Percentiles rank a stretch among this genome's conserved stretches.
Evolutionary conservation across 345 rosid species (phyloP).

Genomic region (Eucalyptus sp.): DNA sequence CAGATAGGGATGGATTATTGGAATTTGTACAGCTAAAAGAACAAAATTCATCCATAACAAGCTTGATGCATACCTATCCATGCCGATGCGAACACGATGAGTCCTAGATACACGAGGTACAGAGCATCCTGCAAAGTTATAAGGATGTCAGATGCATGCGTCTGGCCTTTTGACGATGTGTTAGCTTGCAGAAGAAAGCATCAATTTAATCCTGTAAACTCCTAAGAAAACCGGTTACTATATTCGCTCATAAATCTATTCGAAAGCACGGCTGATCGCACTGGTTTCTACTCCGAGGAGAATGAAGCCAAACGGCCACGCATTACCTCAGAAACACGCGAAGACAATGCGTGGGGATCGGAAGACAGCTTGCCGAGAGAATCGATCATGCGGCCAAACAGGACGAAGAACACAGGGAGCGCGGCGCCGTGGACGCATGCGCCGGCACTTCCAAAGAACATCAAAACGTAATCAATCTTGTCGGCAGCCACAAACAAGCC

Average conservation of each 20-base stretch:
- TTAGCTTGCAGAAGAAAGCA: background rate
- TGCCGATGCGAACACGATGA: slow-evolving; percentile 37
- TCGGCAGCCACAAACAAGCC: slow-evolving; percentile 62
- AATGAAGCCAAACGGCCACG: background rate
- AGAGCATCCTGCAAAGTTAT: slow-evolving; percentile 40
- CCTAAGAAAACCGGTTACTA: background rate
- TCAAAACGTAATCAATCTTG: slow-evolving; percentile 33
- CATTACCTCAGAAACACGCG: slow-evolving; percentile 49
- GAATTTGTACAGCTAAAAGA: background rate
- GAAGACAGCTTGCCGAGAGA: slow-evolving; percentile 52
- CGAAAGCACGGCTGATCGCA: background rate
- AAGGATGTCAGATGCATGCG: background rate
- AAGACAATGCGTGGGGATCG: slow-evolving; percentile 36
- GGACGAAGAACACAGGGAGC: slow-evolving; percentile 56
- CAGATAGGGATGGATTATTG: background rate
- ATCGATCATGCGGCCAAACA: slow-evolving; percentile 60
- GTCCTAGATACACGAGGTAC: slow-evolving; percentile 57
- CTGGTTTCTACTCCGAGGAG: background rate
- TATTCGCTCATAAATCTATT: background rate
- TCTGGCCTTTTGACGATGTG: background rate
- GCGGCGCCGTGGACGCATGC: slow-evolving; percentile 61
- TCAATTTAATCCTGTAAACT: background rate
- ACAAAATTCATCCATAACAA: background rate
- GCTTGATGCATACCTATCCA: slow-evolving; percentile 46
- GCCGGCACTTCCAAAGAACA: slow-evolving; percentile 53